These are phyloP conservation scores for Stylonectria norvegica DNA, from an alignment of 2,329 filamentous ascomycete species.

Conservation along the genomic window DNA sequence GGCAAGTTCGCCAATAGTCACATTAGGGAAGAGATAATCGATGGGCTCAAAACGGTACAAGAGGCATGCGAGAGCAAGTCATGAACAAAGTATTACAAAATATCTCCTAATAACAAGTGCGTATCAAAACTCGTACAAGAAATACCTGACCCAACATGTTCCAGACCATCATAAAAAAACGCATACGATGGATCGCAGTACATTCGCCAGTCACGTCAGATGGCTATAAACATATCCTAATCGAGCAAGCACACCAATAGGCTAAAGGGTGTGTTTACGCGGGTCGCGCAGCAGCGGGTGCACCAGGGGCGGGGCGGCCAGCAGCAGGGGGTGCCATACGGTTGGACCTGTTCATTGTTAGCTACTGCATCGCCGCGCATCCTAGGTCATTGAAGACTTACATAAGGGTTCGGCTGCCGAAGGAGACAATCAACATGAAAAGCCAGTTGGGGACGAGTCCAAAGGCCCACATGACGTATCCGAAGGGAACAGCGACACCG, in stretches of 20 bases:
- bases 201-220: conserved; percentile 11
- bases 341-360: conserved; percentile 35
- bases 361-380: conserved; percentile 6
- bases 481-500: conserved; percentile 60
- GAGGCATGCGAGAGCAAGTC: conserved; percentile 55
- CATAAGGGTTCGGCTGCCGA: conserved; percentile 73
- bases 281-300: conserved; percentile 10
- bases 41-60: conserved; percentile 56
- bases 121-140: conserved; percentile 13
- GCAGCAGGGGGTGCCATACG: conserved; percentile 33
- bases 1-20: conserved; percentile 66
- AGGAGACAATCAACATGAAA: conserved; percentile 73
- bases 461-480: conserved; percentile 65
- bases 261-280: conserved; percentile 14
- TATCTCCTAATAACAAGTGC: conserved; percentile 11
- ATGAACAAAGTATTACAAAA: conserved; percentile 27
- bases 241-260: conserved; percentile 7
- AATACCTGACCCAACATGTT: conserved; percentile 11
- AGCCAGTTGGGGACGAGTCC: conserved; percentile 68
- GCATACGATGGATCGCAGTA: conserved; percentile 12
- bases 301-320: conserved; percentile 13
- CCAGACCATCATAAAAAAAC: conserved; percentile 12
- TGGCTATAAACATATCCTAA: conserved; percentile 8
- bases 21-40: conserved; percentile 63
- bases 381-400: conserved; percentile 43